Evolutionary conservation across 179 eudicot species (phyloP), one percentile per base, ranked within the genome.

Genomic region (Kewa caespitosa): DNA sequence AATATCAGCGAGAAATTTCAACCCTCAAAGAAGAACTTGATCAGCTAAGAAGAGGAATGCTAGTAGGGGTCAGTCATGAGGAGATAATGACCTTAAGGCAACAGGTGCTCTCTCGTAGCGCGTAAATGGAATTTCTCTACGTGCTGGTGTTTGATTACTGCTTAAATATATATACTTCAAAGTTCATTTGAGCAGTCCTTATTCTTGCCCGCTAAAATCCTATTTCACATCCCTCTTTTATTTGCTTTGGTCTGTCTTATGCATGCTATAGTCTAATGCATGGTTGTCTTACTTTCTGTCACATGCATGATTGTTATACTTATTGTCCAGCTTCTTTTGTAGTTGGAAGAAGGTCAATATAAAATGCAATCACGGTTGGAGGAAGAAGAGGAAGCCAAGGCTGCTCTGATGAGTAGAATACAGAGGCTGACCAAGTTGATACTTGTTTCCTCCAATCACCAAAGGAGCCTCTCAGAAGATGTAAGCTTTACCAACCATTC

Each of bases 361-460:
- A 96, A 94, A 85, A 90, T 96, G 98, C 99, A 89, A 81, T 94
- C 97, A 42, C 84, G 99, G 55, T 80, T 96, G 80, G 99, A 96
- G 83, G 99, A 96, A 78, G 99, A 96, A 79, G 99, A 96, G 80
- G 97, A 96, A 83, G 99, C 94, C 75, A 96, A 96, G 90, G 94
- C 91, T 54, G 99, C 99, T 78, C 86, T 96, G 43, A 90, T 96
- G 99, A 94, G 99, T 84, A 89, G 99, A 84, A 96, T 96, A 62
- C 99, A 96, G 82, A 89, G 98, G 87, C 87, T 96, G 75, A 96
- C 98, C 46, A 96, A 96, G 75, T 84, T 96, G 74, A 96, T 96
- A 71, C 97, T 96, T 71, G 99, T 96, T 82, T 96, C 99, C 28
- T 85, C 99, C 11, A 96, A 96, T 67, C 93, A 89, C 73, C 90